Evolutionary conservation across 805 yeast species (phyloP), one percentile per base, ranked within the genome.

Genomic region (Starmerella geochares): DNA sequence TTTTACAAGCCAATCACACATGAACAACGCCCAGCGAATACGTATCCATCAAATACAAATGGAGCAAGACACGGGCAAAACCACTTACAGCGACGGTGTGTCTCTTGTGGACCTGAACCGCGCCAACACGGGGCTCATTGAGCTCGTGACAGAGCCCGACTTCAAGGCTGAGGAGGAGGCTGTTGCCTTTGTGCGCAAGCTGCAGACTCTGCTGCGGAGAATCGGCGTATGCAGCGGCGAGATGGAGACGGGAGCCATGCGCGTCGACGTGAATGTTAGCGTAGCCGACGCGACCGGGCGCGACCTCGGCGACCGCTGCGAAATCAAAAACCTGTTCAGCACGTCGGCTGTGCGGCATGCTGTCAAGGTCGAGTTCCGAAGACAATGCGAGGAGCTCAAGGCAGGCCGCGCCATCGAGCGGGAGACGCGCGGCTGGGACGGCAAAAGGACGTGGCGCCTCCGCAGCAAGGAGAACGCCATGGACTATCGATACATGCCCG

Each of bases 341-440:
- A 80, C 87, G 0, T 75, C 86, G 14, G 88, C 94, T 7, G 85
- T 90, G 16, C 69, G 75, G 13, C 77, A 76, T 47, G 96, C 98
- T 0, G 75, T 87, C 24, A 72, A 75, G 53, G 69, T 67, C 19
- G 97, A 88, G 64, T 84, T 77, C 60, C 62, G 66, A 17, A 72
- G 98, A 50, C 98, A 92, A 62, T 68, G 78, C 7, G 53, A 62
- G 0, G 66, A 72, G 11, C 62, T 83, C 9, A 61, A 74, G 51
- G 52, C 53, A 0, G 76, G 76, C 0, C 58, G 62, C 32, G 56
- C 56, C 4, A 63, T 66, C 1, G 55, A 57, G n/a, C 60, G 69
- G 6, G 95, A 88, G 60, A 92, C 98, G 0, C 74, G 96, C 61
- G 92, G 95, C 17, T 92, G 96, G 96, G 81, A 82, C 59, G 96